Percentiles rank a stretch among this genome's conserved stretches.
These are phyloP conservation scores for Acanthamoeba lugdunensis DNA, from an alignment of 208 protist species.

Conservation along the genomic window DNA sequence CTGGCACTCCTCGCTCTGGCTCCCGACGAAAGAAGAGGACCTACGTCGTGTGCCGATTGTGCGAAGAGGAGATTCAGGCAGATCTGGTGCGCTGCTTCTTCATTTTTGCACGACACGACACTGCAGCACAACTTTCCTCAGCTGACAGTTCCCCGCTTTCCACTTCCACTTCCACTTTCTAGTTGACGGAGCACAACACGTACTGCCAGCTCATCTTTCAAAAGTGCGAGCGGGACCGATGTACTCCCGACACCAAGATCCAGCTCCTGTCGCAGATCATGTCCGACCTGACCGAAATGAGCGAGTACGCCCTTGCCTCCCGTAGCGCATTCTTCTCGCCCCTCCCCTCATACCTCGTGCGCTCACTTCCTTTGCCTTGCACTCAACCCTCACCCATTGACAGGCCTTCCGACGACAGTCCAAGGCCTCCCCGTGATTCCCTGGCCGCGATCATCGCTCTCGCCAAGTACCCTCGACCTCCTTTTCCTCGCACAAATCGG, in stretches of 20 bases:
- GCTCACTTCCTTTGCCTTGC: neutral
- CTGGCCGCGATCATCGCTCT: conserved; percentile 23
- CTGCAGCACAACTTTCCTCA: neutral
- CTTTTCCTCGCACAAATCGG: neutral
- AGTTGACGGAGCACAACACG: conserved; percentile 66
- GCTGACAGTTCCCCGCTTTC: neutral
- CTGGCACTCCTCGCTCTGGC: conserved; percentile 16
- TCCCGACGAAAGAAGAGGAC: conserved; percentile 50
- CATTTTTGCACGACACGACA: neutral
- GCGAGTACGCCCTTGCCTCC: neutral
- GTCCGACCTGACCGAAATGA: conserved; percentile 39
- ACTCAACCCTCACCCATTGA: neutral
- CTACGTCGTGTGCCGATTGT: conserved; percentile 66
- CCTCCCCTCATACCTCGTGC: neutral
- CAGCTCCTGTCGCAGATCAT: conserved; percentile 49
- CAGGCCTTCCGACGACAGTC: neutral
- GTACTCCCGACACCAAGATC: conserved; percentile 27
- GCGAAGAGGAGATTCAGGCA: conserved; percentile 67
- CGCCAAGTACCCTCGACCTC: neutral
- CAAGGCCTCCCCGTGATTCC: neutral
- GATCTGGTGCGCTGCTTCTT: neutral
- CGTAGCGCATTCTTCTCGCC: neutral
- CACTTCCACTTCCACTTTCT: neutral
- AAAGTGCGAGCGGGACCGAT: conserved; percentile 59
- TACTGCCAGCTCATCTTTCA: conserved; percentile 74